Evolutionary conservation across 2,329 filamentous ascomycete genomes (phyloP).

Genomic region (Metarhizium album): DNA sequence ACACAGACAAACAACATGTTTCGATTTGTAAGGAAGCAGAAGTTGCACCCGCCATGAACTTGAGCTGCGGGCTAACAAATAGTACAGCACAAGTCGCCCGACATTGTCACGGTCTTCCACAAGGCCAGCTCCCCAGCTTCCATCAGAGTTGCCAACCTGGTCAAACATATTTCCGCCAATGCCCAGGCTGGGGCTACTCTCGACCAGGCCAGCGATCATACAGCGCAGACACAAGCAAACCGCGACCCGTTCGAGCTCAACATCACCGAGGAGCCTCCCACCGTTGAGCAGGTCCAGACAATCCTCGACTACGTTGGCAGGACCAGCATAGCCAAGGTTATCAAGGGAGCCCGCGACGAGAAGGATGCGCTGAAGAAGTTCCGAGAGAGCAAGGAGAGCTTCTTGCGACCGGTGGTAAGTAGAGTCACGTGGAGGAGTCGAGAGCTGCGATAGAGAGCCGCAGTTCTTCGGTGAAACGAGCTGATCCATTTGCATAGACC

Average conservation of each 20-base stretch:
- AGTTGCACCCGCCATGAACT: not conserved
- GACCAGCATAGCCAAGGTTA: slow-evolving; percentile 46
- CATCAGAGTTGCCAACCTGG: slow-evolving; percentile 58
- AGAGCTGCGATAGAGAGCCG: not conserved
- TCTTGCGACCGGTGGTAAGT: slow-evolving; percentile 69
- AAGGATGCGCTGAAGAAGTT: slow-evolving; percentile 73
- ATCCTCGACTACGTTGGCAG: slow-evolving; percentile 74
- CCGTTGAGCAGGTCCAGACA: slow-evolving; percentile 68
- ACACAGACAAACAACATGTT: slow-evolving; percentile 11
- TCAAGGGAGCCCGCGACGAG: slow-evolving; percentile 63
- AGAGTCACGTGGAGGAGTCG: not conserved
- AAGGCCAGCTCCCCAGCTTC: slow-evolving; percentile 65
- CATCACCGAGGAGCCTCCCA: slow-evolving; percentile 70
- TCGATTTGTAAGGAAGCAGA: slow-evolving; percentile 11
- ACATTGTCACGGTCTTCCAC: slow-evolving; percentile 96
- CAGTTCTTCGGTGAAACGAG: not conserved
- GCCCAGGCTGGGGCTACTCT: slow-evolving; percentile 57
- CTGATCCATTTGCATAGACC: slow-evolving; percentile 25
- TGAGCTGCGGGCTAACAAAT: slow-evolving; percentile 10
- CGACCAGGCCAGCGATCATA: slow-evolving; percentile 62
- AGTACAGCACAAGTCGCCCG: slow-evolving; percentile 62
- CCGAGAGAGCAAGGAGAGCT: slow-evolving; percentile 55
- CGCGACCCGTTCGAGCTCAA: slow-evolving; percentile 75
- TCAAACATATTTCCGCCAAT: slow-evolving; percentile 70
- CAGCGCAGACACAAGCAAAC: slow-evolving; percentile 40